phyloP scores from a whole-genome alignment of 441 rosid species.

The Adansonia gregorii region DNA sequence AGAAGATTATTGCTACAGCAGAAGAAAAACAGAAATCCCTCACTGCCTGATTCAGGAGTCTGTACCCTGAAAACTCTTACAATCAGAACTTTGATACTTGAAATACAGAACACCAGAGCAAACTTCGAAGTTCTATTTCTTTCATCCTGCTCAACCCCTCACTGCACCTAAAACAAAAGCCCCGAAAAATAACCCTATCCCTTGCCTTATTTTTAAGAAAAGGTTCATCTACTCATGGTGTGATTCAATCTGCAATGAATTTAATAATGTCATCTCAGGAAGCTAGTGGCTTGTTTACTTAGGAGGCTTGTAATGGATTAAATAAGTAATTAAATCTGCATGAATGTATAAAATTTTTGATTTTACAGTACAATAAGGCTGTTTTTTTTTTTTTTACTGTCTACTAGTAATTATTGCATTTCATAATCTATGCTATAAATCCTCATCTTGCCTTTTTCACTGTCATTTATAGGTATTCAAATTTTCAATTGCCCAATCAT shows the following conservation, averaged over 20 bases:
- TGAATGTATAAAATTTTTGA: background rate
- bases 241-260: background rate
- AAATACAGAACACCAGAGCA: background rate
- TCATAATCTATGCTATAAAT: background rate
- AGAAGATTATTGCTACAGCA: background rate
- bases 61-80: background rate
- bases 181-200: background rate
- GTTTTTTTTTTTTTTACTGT: background rate
- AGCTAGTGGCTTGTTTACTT: background rate
- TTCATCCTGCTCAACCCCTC: background rate
- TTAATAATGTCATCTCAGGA: background rate
- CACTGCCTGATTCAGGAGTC: conserved; percentile 4
- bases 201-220: background rate
- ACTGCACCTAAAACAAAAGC: background rate
- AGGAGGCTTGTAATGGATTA: background rate
- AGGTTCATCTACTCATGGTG: background rate
- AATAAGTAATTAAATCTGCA: background rate
- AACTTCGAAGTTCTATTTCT: background rate
- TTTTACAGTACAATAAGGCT: background rate
- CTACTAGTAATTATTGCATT: background rate
- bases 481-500: background rate
- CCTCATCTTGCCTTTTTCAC: background rate
- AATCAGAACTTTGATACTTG: background rate
- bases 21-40: background rate
- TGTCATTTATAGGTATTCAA: background rate